Base-by-base conservation (phyloP, 345 rosid species). In the Anacardium occidentale region DNA sequence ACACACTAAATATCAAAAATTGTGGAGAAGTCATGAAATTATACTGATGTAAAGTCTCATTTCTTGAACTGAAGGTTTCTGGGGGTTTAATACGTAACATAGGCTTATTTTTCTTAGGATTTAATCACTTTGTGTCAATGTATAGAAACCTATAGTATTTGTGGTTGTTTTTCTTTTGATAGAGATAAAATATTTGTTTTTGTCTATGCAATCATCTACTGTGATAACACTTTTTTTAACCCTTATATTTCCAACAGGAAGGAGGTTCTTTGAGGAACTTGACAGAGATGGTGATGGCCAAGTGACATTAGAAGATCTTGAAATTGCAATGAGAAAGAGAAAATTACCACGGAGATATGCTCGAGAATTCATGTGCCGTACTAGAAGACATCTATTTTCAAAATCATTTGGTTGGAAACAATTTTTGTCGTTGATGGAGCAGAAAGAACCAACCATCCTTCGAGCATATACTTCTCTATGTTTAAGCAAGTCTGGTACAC, bases 351-450 rank as follows among this genome's bases (percentile, higher is more conserved):
- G 78, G 57, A 86, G 88, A 77, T 92, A 91, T 71, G 98, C 99
- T 57, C 86, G 88, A 75, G 98, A 95, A 51, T 91, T 95, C 68
- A 88, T 95, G 94, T 80, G 73, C 21, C 93, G 96, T 59, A 78
- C 97, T 13, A 91, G 93, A 78, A 90, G 94, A 71, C 96, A 95
- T 78, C 81, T 92, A 52, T 92, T 95, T 83, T 88, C 97, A 34
- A 95, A 91, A 80, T 95, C 99, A 29, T 95, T 95, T 74, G 90
- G 96, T 50, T 95, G 98, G 99, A 95, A 90, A 84, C 99, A 91
- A 74, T 95, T 95, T 85, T 82, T 92, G 73, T 92, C 98, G 32
- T 80, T 95, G 84, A 95, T 95, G 99, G 99, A 95, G 80, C 99
- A 92, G 86, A 91, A 87, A 74, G 99, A 95, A 79, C 93, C 97